Base-by-base conservation (phyloP, 371 early-diverging fungal species). In the Mucor saturninus region DNA sequence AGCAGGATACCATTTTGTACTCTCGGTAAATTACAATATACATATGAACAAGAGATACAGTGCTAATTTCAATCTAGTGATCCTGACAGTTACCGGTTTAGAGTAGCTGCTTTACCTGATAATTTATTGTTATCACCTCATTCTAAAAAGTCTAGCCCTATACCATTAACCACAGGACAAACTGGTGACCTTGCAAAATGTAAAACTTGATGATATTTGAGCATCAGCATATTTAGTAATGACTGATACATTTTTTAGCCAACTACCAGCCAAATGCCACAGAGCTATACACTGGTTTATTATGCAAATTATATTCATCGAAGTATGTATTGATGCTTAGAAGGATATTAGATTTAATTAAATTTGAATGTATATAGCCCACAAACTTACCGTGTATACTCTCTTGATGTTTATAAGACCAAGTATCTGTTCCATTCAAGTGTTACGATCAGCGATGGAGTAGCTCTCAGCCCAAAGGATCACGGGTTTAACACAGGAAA, bases 81-180 rank as follows among this genome's bases (percentile, higher is more conserved):
- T 55, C 81, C 81, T 9, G 81, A 81, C 62, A 32, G 29, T n/a
- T 74, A 73, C 56, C 52, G 74, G 49, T 81, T 78, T 43, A 62
- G 81, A 42, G 62, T 68, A 0, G 60, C 58, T 13, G 14, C 65
- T 13, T 62, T 81, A 37, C 76, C 81, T 40, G 11, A 28, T 6
- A 50, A 70, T 48, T 39, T 77, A 15, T 65, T 54, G 4, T 21
- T 30, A 11, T 45, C 71, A n/a, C 77, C 75, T 11, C 74, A 75
- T 61, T 71, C 74, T 13, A 56, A 57, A 32, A 50, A 67, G 21
- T 62, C 71, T 6, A 11, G 38, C 2, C 45, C 56, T 9, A 67
- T 77, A 10, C 28, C 39, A 11, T 43, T 69, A 6, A 31, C 21
- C 1, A 11, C 21, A 21, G 57, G 50, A 6, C 30, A 52, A 5